These are phyloP conservation scores for Baeospora myosura DNA, from an alignment of 1,284 basidiomycete species.

Conservation along the genomic window DNA sequence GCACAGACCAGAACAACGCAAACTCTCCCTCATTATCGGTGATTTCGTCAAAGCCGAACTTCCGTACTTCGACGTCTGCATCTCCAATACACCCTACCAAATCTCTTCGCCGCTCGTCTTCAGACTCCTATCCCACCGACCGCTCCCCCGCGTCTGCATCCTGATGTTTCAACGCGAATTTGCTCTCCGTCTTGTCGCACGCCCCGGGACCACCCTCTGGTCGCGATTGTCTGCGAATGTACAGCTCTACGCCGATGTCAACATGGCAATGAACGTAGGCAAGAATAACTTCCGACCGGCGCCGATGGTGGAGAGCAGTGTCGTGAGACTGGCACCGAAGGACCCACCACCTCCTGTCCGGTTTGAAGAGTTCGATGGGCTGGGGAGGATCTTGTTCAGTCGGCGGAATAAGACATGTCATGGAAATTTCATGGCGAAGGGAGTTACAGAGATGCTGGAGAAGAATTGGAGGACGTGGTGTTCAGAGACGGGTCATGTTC, in stretches of 20 bases:
- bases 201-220: conserved; percentile 85
- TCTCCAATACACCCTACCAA: conserved; percentile 53
- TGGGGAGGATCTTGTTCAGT: conserved; percentile 78
- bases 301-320: conserved; percentile 89
- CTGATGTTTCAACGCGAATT: conserved; percentile 7
- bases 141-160: conserved; percentile 5
- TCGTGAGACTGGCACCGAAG: conserved; percentile 85
- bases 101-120: conserved; percentile 67
- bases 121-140: conserved; percentile 33
- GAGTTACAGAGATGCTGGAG: conserved; percentile 92
- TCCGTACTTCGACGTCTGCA: conserved; percentile 6
- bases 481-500: conserved; percentile 70
- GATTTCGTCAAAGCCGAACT: conserved; percentile 6
- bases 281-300: conserved; percentile 96
- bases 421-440: conserved; percentile 86
- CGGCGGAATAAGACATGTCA: conserved; percentile 88
- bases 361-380: conserved; percentile 97
- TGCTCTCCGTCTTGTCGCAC: conserved; percentile 74
- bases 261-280: conserved; percentile 94
- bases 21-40: conserved; percentile 60
- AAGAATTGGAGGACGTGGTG: conserved; percentile 95
- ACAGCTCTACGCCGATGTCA: conserved; percentile 92
- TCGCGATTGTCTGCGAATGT: conserved; percentile 95
- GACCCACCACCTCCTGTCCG: conserved; percentile 94
- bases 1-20: conserved; percentile 86